These are phyloP conservation scores for Brasenia schreberi DNA, from an alignment of 164 flowering plant species.

Conservation along the genomic window DNA sequence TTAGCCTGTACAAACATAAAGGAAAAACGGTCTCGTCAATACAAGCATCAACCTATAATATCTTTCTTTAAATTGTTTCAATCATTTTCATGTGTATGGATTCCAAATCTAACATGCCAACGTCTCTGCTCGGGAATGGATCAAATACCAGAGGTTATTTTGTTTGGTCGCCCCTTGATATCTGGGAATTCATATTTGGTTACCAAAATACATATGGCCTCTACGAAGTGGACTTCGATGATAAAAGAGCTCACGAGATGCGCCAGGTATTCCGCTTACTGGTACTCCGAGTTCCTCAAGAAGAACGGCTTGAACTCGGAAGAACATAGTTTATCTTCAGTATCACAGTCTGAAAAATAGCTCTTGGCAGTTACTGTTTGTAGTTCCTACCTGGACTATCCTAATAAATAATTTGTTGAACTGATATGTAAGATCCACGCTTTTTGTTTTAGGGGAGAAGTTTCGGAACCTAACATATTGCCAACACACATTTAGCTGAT, in stretches of 20 bases:
- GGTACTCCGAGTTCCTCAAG: constrained; percentile 11
- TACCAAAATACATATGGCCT: constrained; percentile 6
- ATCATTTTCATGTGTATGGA: not conserved
- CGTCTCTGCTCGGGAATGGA: constrained; percentile 8
- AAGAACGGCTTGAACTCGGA: not conserved
- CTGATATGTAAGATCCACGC: no score
- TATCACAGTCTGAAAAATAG: not conserved
- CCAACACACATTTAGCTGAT: no score
- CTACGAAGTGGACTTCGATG: constrained; percentile 6
- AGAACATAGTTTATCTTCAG: not conserved
- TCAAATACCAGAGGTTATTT: constrained; percentile 10
- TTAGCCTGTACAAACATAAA: not conserved
- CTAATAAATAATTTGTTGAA: no score
- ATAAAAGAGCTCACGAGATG: constrained; percentile 4
- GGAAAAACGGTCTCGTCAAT: not conserved
- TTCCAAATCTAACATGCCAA: not conserved
- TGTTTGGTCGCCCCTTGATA: constrained; percentile 10
- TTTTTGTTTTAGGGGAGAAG: no score
- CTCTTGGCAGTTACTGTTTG: no score
- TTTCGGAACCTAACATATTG: no score
- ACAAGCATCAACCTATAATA: not conserved
- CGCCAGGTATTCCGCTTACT: constrained; percentile 6
- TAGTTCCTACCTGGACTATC: no score
- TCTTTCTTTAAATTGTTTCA: not conserved
- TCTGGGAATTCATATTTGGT: constrained; percentile 6